These are phyloP conservation scores for Chlorella vulgaris DNA, from an alignment of 139 green algal species.

Conservation along the genomic window DNA sequence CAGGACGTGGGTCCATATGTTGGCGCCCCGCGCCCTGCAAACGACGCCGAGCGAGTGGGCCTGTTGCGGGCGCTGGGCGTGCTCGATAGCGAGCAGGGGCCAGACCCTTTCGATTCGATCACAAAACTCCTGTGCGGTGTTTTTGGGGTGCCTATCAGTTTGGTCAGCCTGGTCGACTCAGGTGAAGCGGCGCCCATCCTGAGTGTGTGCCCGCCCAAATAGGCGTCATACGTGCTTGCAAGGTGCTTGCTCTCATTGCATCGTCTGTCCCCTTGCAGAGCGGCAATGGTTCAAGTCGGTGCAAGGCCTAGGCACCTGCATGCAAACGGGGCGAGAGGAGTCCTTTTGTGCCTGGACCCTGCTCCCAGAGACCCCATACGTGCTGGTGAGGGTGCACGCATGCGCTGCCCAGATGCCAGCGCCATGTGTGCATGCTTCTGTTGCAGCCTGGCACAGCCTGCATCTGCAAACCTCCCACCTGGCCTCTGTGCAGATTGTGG, in stretches of 20 bases:
- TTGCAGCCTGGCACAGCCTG: not conserved
- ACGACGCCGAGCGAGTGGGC: slow-evolving; percentile 29
- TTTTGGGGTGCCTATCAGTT: slow-evolving; percentile 72
- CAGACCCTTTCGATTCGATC: slow-evolving; percentile 73
- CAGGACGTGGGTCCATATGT: too few relatives aligned
- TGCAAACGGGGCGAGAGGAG: slow-evolving; percentile 63
- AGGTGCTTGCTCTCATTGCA: not conserved
- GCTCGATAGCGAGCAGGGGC: slow-evolving; percentile 64
- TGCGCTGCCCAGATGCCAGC: not conserved
- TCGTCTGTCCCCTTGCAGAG: slow-evolving; percentile 41
- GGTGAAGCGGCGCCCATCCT: not conserved
- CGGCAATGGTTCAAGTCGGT: slow-evolving; percentile 89
- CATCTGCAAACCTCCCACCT: not conserved
- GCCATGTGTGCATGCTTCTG: not conserved
- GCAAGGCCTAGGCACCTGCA: slow-evolving; percentile 30
- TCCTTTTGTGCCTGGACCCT: slow-evolving; percentile 91
- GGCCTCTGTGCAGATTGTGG: slow-evolving; percentile 45
- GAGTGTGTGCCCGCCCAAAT: too few relatives aligned
- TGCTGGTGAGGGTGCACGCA: slow-evolving; percentile 55
- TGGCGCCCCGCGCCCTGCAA: not conserved
- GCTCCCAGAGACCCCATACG: slow-evolving; percentile 67
- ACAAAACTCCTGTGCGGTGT: slow-evolving; percentile 56
- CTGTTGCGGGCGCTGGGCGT: slow-evolving; percentile 56
- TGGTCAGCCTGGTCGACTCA: slow-evolving; percentile 76
- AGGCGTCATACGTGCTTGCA: not conserved